Percentiles rank a stretch among this genome's conserved stretches.
phyloP scores from a whole-genome alignment of 2,329 filamentous ascomycete species.

The Ascomycota sp. region DNA sequence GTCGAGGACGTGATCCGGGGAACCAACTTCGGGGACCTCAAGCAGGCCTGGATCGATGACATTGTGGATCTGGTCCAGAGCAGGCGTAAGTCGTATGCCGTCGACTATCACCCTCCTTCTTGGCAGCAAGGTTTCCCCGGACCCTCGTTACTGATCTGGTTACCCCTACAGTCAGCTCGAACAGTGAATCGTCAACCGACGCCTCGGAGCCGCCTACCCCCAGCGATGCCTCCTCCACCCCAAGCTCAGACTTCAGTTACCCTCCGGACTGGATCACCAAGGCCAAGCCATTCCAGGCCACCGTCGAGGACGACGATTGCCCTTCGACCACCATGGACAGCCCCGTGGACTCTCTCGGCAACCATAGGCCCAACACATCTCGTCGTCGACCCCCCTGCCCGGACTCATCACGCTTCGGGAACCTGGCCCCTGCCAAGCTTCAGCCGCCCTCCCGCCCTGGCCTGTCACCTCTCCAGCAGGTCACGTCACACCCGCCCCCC shows the following conservation, averaged over 20 bases:
- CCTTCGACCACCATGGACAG: background rate
- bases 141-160: too few species aligned
- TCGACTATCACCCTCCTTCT: background rate
- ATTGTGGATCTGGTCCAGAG: conserved; percentile 2
- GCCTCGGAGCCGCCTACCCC: background rate
- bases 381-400: background rate
- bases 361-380: background rate
- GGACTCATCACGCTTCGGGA: background rate
- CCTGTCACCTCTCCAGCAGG: background rate
- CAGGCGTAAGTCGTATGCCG: background rate
- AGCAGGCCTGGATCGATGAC: conserved; percentile 2
- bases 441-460: background rate
- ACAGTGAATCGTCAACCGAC: background rate
- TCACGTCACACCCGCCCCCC: background rate
- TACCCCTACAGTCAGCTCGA: background rate
- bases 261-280: conserved; percentile 1
- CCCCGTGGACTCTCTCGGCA: background rate
- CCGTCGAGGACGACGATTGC: conserved; percentile 5
- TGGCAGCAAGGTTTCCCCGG: too few species aligned
- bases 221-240: background rate
- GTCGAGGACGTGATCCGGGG: conserved; percentile 5
- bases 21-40: conserved; percentile 3
- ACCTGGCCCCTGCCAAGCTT: background rate
- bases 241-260: conserved; percentile 1
- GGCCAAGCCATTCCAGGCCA: conserved; percentile 5